Conservation (phyloP, 169 alveolate species). For the Babesia gibsoni region DNA sequence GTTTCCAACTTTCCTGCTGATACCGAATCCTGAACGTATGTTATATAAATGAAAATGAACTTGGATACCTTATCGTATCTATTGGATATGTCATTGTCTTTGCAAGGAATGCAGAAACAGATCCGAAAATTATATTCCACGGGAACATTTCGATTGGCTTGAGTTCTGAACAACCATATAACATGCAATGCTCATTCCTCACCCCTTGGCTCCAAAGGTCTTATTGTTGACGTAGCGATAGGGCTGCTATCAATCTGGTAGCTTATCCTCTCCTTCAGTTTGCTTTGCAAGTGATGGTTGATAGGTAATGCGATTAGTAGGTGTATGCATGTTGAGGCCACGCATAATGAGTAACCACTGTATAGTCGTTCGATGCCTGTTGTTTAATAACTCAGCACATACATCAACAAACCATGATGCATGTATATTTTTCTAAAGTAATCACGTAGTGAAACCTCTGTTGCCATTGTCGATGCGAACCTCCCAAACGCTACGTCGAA, state of each 20-base stretch:
- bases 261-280: conserved; percentile 36
- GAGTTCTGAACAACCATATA: conserved; percentile 15
- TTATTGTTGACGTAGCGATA: conserved; percentile 5
- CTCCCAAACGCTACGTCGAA: conserved; percentile 58
- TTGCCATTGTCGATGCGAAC: conserved; percentile 7
- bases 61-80: conserved; percentile 49
- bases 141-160: conserved; percentile 63
- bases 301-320: conserved; percentile 33
- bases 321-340: conserved; percentile 39
- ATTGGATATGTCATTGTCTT: conserved; percentile 53
- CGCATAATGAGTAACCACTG: conserved; percentile 56
- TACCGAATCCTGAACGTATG: conserved; percentile 36
- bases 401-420: conserved; percentile 2
- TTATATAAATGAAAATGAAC: not conserved
- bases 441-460: not conserved
- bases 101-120: conserved; percentile 45
- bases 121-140: conserved; percentile 50
- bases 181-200: not conserved
- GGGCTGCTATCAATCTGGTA: conserved; percentile 38
- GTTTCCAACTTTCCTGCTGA: conserved; percentile 44
- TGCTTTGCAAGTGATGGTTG: conserved; percentile 42
- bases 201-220: conserved; percentile 48
- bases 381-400: not conserved
- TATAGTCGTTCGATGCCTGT: conserved; percentile 46
- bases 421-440: not conserved